Conservation (phyloP, 495 filamentous ascomycete genomes). For the Penicillium macrosclerotiorum region DNA sequence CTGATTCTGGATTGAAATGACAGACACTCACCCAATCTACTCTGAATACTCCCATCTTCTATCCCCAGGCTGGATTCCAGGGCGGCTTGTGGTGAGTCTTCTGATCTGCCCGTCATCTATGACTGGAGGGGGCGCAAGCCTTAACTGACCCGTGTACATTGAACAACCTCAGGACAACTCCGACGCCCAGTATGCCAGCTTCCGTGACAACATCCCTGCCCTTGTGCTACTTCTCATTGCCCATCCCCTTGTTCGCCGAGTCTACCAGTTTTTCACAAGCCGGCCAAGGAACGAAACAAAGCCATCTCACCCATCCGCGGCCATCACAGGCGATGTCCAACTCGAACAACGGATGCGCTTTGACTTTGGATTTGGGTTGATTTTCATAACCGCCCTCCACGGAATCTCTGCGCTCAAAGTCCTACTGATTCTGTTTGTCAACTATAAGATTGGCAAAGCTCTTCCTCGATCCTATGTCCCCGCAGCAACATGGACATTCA, state of each 20-base stretch:
- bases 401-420: slow-evolving; percentile 85
- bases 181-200: slow-evolving; percentile 82
- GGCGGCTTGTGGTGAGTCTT: slow-evolving; percentile 75
- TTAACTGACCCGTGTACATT: slow-evolving; percentile 9
- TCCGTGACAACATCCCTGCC: slow-evolving; percentile 83
- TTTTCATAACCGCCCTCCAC: slow-evolving; percentile 78
- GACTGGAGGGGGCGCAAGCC: not conserved
- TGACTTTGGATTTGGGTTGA: slow-evolving; percentile 76
- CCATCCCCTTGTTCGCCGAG: slow-evolving; percentile 73
- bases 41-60: slow-evolving; percentile 67
- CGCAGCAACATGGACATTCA: slow-evolving; percentile 87
- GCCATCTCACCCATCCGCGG: slow-evolving; percentile 23
- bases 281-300: slow-evolving; percentile 8
- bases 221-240: slow-evolving; percentile 66
- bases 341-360: slow-evolving; percentile 77
- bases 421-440: slow-evolving; percentile 71
- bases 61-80: slow-evolving; percentile 88
- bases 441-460: slow-evolving; percentile 72
- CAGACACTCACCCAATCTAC: slow-evolving; percentile 83
- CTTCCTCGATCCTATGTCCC: slow-evolving; percentile 69
- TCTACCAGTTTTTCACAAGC: slow-evolving; percentile 54
- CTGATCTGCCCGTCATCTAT: not conserved
- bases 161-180: slow-evolving; percentile 68
- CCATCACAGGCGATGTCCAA: slow-evolving; percentile 60
- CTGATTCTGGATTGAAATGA: slow-evolving; percentile 57